Evolutionary conservation across 441 rosid genomes (phyloP), one percentile per base, ranked within the genome.

Genomic region (Daphne laureola): DNA sequence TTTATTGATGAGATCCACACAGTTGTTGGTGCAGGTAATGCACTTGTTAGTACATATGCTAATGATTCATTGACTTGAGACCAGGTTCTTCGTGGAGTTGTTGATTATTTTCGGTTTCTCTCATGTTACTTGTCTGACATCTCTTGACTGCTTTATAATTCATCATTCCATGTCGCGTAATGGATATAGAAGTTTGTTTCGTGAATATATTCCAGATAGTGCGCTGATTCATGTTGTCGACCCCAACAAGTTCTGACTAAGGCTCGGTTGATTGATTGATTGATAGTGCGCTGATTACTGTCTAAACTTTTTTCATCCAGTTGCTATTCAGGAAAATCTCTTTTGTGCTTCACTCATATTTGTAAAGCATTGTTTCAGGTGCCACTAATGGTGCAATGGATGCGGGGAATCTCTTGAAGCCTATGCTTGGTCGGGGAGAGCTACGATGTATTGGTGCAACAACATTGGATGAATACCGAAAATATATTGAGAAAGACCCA

Each of bases 331-430:
- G 38, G 11, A 5, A 31, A 31, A 31, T 8, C 11, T 31, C 38
- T 31, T 6, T 31, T 31, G 38, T 5, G 38, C 7, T 31, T 31
- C 9, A 31, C 38, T 31, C 38, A 31, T 31, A 7, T 5, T 4
- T 3, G 14, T 21, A 50, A 27, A 54, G 23, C 17, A 64, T 44
- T 61, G 31, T 70, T 69, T 77, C 70, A 92, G 98, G 98, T 74
- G 96, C 88, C 9, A 92, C 98, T 62, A 84, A 77, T 73, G 98
- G 98, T 16, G 90, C 98, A 12, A 84, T 92, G 98, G 98, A 92
- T 68, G 98, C 96, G 8, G 94, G 97, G 40, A 92, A 89, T 69
- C 81, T 92, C 47, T 67, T 92, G 77, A 92, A 92, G 67, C 97
- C 98, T 14, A 93, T 93, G 98, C 81, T 89, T 55, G 97, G 97